Percentiles rank a stretch among this genome's conserved stretches.
Evolutionary conservation across 768 basidiomycete genomes (phyloP).

Genomic region (Pisolithus tinctorius): DNA sequence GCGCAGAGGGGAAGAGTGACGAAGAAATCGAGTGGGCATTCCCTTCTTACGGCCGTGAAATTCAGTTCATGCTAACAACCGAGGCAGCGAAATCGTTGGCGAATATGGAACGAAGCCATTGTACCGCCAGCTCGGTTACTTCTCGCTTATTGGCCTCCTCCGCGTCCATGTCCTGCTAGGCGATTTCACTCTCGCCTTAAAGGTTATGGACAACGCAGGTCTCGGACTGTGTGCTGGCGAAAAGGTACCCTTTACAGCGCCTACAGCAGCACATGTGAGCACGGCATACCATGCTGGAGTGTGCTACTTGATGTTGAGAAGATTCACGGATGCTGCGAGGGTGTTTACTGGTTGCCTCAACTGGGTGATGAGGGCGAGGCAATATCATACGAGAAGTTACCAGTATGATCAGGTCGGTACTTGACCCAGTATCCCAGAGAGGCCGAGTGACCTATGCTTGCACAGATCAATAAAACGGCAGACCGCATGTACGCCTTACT

Average conservation of each 20-base stretch:
- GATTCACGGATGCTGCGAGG: constrained; percentile 93
- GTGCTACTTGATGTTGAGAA: constrained; percentile 91
- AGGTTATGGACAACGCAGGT: constrained; percentile 92
- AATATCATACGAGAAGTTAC: constrained; percentile 94
- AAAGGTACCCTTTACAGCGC: constrained; percentile 89
- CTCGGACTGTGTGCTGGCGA: constrained; percentile 86
- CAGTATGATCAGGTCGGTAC: constrained; percentile 83
- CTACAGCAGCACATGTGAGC: constrained; percentile 94
- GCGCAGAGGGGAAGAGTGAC: constrained; percentile 67
- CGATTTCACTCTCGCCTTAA: constrained; percentile 90
- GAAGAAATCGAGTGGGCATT: constrained; percentile 77
- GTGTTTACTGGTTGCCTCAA: constrained; percentile 89
- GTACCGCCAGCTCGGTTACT: constrained; percentile 94
- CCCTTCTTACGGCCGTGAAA: neutral
- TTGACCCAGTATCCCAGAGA: neutral
- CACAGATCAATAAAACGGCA: constrained; percentile 91
- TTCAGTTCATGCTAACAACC: constrained; percentile 1
- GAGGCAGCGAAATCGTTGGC: constrained; percentile 70
- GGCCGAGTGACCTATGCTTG: neutral
- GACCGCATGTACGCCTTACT: constrained; percentile 97
- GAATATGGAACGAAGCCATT: constrained; percentile 88
- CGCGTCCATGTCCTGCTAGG: constrained; percentile 95
- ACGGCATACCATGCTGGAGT: constrained; percentile 96
- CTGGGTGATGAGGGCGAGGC: constrained; percentile 93
- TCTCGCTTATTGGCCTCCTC: constrained; percentile 90